These are phyloP conservation scores for Neurospora tetraspora DNA, from an alignment of 495 filamentous ascomycete genomes.

Conservation along the genomic window DNA sequence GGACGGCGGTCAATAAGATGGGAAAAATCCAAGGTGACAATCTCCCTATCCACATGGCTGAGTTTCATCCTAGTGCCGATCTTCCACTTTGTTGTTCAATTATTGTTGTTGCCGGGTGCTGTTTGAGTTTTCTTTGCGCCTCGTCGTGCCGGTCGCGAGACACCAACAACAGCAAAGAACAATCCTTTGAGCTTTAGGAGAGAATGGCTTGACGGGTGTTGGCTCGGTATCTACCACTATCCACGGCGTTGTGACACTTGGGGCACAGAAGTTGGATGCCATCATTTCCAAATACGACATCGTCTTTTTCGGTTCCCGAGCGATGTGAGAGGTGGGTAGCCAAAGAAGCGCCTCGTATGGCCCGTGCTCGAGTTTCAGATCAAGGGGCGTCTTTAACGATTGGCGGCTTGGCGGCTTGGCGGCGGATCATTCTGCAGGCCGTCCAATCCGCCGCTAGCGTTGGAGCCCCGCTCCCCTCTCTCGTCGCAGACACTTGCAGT, in stretches of 20 bases:
- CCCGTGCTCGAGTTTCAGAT: slow-evolving; percentile 18
- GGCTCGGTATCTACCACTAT: neutral
- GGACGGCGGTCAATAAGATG: neutral
- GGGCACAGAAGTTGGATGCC: neutral
- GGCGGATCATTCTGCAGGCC: slow-evolving; percentile 5
- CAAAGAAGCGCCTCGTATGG: slow-evolving; percentile 22
- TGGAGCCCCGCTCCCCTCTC: neutral
- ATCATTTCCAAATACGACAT: neutral
- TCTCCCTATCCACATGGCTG: neutral
- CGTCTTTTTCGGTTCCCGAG: neutral
- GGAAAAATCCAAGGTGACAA: neutral
- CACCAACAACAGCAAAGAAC: neutral
- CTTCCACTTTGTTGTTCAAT: neutral
- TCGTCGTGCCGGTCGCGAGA: neutral
- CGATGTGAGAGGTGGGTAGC: neutral
- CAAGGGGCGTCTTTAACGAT: slow-evolving; percentile 13
- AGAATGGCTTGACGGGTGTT: neutral
- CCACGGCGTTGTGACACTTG: neutral
- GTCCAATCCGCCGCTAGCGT: slow-evolving; percentile 12
- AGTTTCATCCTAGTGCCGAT: neutral
- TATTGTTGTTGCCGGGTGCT: neutral
- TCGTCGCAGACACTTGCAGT: neutral
- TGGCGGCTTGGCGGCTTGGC: slow-evolving; percentile 10
- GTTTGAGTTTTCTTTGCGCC: neutral
- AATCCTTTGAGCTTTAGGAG: neutral